These are phyloP conservation scores for Sutorius eximius DNA, from an alignment of 1,284 basidiomycete genomes.

Conservation along the genomic window DNA sequence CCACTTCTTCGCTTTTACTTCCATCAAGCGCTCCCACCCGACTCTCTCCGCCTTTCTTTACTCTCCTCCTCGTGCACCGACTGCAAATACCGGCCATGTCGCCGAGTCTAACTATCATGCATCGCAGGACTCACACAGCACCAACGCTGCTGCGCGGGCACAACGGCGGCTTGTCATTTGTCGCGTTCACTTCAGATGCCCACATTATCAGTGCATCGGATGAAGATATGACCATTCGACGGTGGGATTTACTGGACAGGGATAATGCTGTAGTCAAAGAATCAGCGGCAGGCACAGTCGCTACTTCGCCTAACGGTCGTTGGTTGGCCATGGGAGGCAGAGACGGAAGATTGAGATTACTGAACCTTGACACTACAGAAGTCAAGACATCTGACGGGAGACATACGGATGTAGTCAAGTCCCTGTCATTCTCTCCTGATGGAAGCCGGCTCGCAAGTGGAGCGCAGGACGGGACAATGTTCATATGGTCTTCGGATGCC, in stretches of 20 bases:
- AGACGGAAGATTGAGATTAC: constrained; percentile 15
- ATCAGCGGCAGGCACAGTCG: constrained; percentile 1
- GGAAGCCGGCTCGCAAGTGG: constrained; percentile 20
- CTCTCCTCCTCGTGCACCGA: not conserved
- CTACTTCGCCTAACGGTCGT: constrained; percentile 12
- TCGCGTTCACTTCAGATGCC: constrained; percentile 17
- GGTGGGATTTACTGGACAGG: constrained; percentile 13
- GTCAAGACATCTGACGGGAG: constrained; percentile 1
- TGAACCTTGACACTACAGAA: constrained; percentile 5
- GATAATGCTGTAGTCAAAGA: constrained; percentile 4
- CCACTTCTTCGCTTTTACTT: not conserved
- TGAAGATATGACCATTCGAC: constrained; percentile 21
- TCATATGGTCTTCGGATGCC: constrained; percentile 22
- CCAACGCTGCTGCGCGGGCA: constrained; percentile 19
- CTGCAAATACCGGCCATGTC: not conserved
- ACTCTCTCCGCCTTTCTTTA: not conserved
- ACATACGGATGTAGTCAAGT: constrained; percentile 13
- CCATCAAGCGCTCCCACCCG: not conserved
- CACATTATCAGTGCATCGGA: constrained; percentile 21
- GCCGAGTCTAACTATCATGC: constrained; percentile 1
- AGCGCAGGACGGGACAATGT: constrained; percentile 17
- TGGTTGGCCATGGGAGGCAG: constrained; percentile 22
- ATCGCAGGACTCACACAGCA: not conserved
- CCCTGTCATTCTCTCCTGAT: constrained; percentile 24
- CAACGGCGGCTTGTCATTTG: constrained; percentile 6